These are phyloP conservation scores for Cruciata laevipes DNA, from an alignment of 257 asterid species.

Conservation along the genomic window DNA sequence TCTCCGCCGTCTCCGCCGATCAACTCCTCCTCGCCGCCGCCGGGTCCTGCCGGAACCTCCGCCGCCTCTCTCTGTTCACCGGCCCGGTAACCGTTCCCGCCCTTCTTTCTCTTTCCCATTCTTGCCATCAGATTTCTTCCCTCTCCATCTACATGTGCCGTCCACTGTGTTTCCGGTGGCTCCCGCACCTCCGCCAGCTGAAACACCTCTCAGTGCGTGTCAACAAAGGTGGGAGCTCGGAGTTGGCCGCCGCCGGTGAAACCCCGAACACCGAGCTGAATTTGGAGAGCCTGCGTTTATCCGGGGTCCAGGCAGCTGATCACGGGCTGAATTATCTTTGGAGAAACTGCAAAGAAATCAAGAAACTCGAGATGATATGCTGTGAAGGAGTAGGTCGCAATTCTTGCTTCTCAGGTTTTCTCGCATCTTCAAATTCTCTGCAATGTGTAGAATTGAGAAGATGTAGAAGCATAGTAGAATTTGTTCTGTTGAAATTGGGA, in stretches of 20 bases:
- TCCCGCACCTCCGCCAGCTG: conserved; percentile 30
- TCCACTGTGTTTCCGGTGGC: conserved; percentile 48
- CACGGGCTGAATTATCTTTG: conserved; percentile 46
- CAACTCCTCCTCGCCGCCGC: conserved; percentile 32
- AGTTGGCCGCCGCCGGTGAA: not conserved
- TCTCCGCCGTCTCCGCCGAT: conserved; percentile 19
- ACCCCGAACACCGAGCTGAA: conserved; percentile 27
- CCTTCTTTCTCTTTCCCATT: conserved; percentile 37
- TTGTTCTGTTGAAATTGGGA: conserved; percentile 41
- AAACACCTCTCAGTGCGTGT: conserved; percentile 40
- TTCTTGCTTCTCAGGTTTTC: conserved; percentile 37
- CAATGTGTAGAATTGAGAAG: conserved; percentile 53
- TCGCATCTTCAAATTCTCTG: conserved; percentile 26
- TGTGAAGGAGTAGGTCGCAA: conserved; percentile 68
- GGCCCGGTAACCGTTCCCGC: conserved; percentile 37
- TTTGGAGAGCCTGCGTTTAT: conserved; percentile 45
- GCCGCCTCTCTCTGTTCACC: conserved; percentile 30
- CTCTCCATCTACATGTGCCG: conserved; percentile 41
- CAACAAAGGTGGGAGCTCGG: conserved; percentile 16
- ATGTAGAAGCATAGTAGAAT: conserved; percentile 48
- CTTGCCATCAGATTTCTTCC: conserved; percentile 45
- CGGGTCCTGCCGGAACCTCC: conserved; percentile 51
- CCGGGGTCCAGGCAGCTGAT: conserved; percentile 45
- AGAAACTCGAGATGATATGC: conserved; percentile 44
- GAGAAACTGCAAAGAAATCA: conserved; percentile 50